A percentile compares a stretch with the other conserved stretches of the same genome.
Conservation (phyloP, 202 grass and related monocot genomes). For the Cymbopogon flexuosus region DNA sequence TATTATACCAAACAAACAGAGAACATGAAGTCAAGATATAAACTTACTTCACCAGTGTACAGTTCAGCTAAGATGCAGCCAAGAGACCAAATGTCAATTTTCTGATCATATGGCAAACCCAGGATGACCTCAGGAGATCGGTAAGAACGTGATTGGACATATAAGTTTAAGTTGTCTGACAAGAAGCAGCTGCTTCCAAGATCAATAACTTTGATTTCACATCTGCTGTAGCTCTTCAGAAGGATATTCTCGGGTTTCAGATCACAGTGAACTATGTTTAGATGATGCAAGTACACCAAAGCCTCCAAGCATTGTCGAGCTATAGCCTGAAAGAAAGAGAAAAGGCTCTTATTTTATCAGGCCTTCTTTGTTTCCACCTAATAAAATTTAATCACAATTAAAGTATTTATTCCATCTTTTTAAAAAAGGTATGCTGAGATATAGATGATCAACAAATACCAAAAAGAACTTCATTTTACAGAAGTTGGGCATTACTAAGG, state of each 20-base stretch:
- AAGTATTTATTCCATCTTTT: slow-evolving; percentile 6
- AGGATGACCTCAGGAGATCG: slow-evolving; percentile 94
- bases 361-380: background rate
- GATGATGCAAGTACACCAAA: slow-evolving; percentile 73
- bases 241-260: slow-evolving; percentile 98
- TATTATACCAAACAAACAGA: slow-evolving; percentile 21
- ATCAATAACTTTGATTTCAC: slow-evolving; percentile 98
- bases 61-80: slow-evolving; percentile 95
- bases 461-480: slow-evolving; percentile 10
- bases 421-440: background rate
- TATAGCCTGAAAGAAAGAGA: slow-evolving; percentile 62
- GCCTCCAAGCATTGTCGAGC: slow-evolving; percentile 92
- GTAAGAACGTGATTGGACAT: slow-evolving; percentile 96
- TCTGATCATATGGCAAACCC: slow-evolving; percentile 81
- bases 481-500: background rate
- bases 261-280: slow-evolving; percentile 96
- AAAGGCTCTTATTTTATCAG: background rate
- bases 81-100: slow-evolving; percentile 98
- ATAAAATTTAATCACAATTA: slow-evolving; percentile 19
- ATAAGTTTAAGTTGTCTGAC: slow-evolving; percentile 68
- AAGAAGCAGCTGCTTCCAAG: slow-evolving; percentile 98
- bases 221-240: slow-evolving; percentile 95
- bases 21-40: background rate
- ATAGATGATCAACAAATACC: background rate
- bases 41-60: slow-evolving; percentile 86